A percentile compares a stretch with the other conserved stretches of the same genome.
These are phyloP conservation scores for Arabis alpina DNA, from an alignment of 345 rosid species.

Conservation along the genomic window DNA sequence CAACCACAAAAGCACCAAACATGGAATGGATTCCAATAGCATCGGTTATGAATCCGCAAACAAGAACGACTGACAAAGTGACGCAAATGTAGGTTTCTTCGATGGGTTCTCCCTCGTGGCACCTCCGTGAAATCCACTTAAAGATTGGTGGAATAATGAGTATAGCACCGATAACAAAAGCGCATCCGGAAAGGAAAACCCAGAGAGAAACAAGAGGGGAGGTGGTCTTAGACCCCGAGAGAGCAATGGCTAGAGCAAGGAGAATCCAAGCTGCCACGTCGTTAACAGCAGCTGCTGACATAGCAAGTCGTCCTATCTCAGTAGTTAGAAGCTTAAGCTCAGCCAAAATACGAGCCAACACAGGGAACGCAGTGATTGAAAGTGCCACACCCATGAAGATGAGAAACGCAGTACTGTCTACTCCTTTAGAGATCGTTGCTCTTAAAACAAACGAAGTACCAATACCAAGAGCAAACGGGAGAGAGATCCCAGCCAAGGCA, in stretches of 20 bases:
- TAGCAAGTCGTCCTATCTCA: conserved; percentile 72
- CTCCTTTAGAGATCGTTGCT: conserved; percentile 60
- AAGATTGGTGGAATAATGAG: conserved; percentile 56
- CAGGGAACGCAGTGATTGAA: conserved; percentile 83
- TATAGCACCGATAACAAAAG: conserved; percentile 46
- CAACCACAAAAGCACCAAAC: conserved; percentile 83
- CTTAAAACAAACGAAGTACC: conserved; percentile 59
- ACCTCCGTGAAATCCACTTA: conserved; percentile 59
- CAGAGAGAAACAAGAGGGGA: conserved; percentile 66
- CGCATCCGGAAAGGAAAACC: conserved; percentile 67
- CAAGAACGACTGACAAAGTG: conserved; percentile 60
- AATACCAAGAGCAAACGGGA: conserved; percentile 71
- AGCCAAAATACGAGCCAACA: conserved; percentile 80
- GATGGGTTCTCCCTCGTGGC: conserved; percentile 78
- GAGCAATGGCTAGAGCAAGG: conserved; percentile 82
- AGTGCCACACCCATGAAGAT: conserved; percentile 90
- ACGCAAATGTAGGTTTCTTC: conserved; percentile 66
- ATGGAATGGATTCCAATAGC: conserved; percentile 75
- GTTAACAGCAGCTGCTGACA: conserved; percentile 88
- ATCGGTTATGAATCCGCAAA: conserved; percentile 71
- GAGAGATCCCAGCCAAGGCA: conserved; percentile 65
- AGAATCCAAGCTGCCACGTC: conserved; percentile 86
- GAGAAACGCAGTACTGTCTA: conserved; percentile 51
- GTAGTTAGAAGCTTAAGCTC: conserved; percentile 81
- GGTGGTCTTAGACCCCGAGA: conserved; percentile 52